Evolutionary conservation across 495 filamentous ascomycete genomes (phyloP).

Genomic region (Talaromyces trachyspermus): DNA sequence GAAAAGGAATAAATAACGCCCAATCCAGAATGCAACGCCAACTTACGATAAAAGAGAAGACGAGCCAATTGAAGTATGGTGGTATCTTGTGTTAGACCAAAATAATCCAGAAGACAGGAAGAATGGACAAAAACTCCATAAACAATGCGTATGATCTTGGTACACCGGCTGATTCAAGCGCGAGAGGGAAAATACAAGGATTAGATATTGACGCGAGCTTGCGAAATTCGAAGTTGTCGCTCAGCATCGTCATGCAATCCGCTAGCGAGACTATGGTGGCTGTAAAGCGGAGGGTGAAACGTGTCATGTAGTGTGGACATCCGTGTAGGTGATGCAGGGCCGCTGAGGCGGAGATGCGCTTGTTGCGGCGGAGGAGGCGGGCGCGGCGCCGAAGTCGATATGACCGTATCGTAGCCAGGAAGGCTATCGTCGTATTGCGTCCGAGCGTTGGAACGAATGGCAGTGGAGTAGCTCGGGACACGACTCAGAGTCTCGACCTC

Average conservation of each 20-base stretch:
- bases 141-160: too few relatives aligned
- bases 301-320: constrained; percentile 23
- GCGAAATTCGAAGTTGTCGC: constrained; percentile 31
- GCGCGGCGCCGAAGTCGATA: constrained; percentile 22
- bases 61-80: too few relatives aligned
- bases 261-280: constrained; percentile 20
- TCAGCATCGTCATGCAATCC: constrained; percentile 25
- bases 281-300: constrained; percentile 24
- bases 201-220: constrained; percentile 29
- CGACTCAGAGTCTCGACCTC: constrained; percentile 59
- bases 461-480: constrained; percentile 76
- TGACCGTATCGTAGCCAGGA: constrained; percentile 46
- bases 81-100: too few relatives aligned
- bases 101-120: too few relatives aligned
- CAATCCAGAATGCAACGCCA: too few relatives aligned
- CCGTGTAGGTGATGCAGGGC: constrained; percentile 4
- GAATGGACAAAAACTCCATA: too few relatives aligned
- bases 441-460: constrained; percentile 52
- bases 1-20: too few relatives aligned
- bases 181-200: too few relatives aligned
- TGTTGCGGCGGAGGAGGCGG: constrained; percentile 31
- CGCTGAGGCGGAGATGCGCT: constrained; percentile 29
- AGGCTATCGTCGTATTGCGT: constrained; percentile 38
- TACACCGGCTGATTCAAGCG: too few relatives aligned
- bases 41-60: too few relatives aligned